A percentile compares a stretch with the other conserved stretches of the same genome.
Evolutionary conservation across 148 eudicot species (phyloP).

Genomic region (Dysphania ambrosioides): DNA sequence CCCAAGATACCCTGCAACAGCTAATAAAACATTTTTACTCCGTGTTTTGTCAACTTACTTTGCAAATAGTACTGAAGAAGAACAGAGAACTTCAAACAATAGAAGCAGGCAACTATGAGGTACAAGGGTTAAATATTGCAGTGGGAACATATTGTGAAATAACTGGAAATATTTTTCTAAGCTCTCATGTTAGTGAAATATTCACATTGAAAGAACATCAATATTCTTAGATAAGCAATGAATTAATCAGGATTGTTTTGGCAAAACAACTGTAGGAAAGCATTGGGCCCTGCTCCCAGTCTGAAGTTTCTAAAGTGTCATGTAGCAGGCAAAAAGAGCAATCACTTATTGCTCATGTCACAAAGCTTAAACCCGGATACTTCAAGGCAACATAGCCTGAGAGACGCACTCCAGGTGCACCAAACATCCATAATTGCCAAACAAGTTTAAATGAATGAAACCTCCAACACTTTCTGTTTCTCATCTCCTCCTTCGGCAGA

Average conservation of each 20-base stretch:
- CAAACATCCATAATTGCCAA: no score
- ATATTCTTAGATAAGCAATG: not conserved
- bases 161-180: not conserved
- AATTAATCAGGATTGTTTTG: not conserved
- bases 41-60: not conserved
- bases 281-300: not conserved
- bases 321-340: not conserved
- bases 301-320: not conserved
- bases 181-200: not conserved
- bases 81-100: not conserved
- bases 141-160: not conserved
- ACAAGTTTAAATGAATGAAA: no score
- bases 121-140: not conserved
- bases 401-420: not conserved
- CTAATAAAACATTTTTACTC: not conserved
- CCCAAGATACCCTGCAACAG: not conserved
- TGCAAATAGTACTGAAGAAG: not conserved
- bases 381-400: not conserved
- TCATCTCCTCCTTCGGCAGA: not conserved
- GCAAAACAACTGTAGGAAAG: not conserved
- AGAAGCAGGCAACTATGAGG: not conserved
- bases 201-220: not conserved
- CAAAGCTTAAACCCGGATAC: not conserved
- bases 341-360: not conserved
- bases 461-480: not conserved